Base-by-base conservation (phyloP, 108 stramenopile species). In the Nitzschia sp. region DNA sequence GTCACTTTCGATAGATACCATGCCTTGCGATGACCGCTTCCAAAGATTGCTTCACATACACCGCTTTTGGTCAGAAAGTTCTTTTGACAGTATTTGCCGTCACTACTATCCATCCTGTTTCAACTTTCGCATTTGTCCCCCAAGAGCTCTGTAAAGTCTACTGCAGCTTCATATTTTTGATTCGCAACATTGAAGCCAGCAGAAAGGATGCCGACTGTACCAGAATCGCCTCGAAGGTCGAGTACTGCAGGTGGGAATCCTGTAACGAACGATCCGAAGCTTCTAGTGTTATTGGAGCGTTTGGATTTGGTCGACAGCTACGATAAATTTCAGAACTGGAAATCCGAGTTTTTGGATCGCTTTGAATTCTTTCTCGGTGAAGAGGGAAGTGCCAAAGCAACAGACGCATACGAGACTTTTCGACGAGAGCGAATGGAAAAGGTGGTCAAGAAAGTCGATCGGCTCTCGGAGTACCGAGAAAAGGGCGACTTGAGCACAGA, bases 401-500 rank as follows among this genome's bases (percentile, higher is more conserved):
- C 24, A 23, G 5, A 59, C 19, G 56, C 74, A 3, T 68, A 54
- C 34, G 32, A 48, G 1, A 26, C 57, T 6, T 75, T 75, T 38
- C 55, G 58, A 29, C 42, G 21, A 29, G 56, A 29, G 1, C n/a
- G 30, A 15, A 35, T 47, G 21, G 59, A 29, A 25, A 31, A 61
- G 18, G 34, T 38, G 0, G 55, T 56, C 46, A 33, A 74, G 25
- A 54, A 42, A 17, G 21, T 63, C 64, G 46, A 68, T 2, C 15
- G 45, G 13, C 31, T 59, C 18, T 59, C 58, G 2, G 58, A 59
- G 13, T 59, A 59, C 34, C 11, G 58, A 28, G 58, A 59, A 59
- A 64, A 68, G 66, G 74, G 74, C n/a, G 74, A 75, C 29, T 33
- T 75, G 74, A 61, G 32, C 31, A 55, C 21, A 18, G 63, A 67